A percentile compares a stretch with the other conserved stretches of the same genome.
phyloP scores from a whole-genome alignment of 805 yeast species.

The Wickerhamomyces bovis region DNA sequence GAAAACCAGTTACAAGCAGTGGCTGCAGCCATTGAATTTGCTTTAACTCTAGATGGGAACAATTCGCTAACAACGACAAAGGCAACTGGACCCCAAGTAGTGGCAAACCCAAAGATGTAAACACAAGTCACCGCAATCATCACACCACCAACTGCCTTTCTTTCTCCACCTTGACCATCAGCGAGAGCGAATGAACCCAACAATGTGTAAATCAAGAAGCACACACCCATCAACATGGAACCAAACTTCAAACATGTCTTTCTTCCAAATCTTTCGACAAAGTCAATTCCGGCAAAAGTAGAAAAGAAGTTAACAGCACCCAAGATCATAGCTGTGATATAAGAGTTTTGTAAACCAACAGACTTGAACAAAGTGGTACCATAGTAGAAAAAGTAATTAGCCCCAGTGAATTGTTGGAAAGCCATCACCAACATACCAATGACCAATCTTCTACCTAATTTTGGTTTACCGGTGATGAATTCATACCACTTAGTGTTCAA shows the following conservation, averaged over 20 bases:
- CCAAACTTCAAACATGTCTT: conserved; percentile 44
- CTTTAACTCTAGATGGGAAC: conserved; percentile 61
- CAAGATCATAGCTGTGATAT: conserved; percentile 51
- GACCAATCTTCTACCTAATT: conserved; percentile 40
- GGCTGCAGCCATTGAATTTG: conserved; percentile 55
- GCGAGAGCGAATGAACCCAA: conserved; percentile 49
- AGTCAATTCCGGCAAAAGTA: conserved; percentile 45
- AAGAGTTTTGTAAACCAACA: conserved; percentile 52
- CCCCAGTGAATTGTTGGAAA: conserved; percentile 58
- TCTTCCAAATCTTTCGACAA: conserved; percentile 52
- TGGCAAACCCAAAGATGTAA: conserved; percentile 61
- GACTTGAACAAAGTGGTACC: conserved; percentile 57
- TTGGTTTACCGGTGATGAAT: conserved; percentile 58
- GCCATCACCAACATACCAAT: conserved; percentile 57
- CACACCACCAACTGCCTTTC: conserved; percentile 44
- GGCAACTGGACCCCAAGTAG: conserved; percentile 72
- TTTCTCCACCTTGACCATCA: conserved; percentile 31
- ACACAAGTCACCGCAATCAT: conserved; percentile 64
- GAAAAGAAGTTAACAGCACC: conserved; percentile 53
- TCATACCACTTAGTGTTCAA: conserved; percentile 49
- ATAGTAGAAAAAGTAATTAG: conserved; percentile 61
- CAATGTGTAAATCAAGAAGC: conserved; percentile 55
- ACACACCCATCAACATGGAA: conserved; percentile 45
- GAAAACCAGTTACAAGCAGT: conserved; percentile 62
- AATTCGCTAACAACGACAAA: conserved; percentile 63